A percentile compares a stretch with the other conserved stretches of the same genome.
Evolutionary conservation across 371 early-diverging fungal species (phyloP).

Genomic region (Dentiscutata heterogama): DNA sequence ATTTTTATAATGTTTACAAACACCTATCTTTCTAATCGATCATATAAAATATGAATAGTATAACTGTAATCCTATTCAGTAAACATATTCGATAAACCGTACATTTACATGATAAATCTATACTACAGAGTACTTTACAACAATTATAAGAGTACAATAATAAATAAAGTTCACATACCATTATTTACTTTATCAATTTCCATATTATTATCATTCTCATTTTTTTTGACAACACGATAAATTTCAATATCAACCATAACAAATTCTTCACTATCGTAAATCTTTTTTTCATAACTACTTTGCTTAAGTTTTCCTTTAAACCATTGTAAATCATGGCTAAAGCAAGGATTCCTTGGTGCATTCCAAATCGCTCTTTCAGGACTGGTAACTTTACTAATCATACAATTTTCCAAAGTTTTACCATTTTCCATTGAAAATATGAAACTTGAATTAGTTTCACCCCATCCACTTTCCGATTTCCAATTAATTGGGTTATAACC

Average conservation of each 20-base stretch:
- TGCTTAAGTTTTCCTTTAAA: background rate
- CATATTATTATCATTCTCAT: too few relatives aligned
- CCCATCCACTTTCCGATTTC: background rate
- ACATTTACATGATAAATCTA: too few relatives aligned
- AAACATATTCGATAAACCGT: too few relatives aligned
- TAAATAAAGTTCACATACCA: too few relatives aligned
- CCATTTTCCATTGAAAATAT: conserved; percentile 30
- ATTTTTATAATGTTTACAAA: too few relatives aligned
- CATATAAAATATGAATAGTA: too few relatives aligned
- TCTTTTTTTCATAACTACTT: background rate
- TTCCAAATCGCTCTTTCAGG: conserved; percentile 12
- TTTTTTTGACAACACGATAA: background rate
- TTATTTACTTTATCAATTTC: too few relatives aligned
- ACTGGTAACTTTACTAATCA: conserved; percentile 27
- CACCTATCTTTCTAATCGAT: too few relatives aligned
- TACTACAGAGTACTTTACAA: too few relatives aligned
- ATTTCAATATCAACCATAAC: background rate
- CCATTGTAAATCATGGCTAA: background rate
- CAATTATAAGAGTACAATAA: too few relatives aligned
- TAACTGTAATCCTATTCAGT: too few relatives aligned
- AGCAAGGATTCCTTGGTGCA: background rate
- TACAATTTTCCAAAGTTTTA: background rate
- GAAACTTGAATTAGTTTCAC: conserved; percentile 19
- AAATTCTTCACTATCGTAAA: background rate
- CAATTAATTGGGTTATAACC: conserved; percentile 33